A percentile compares a stretch with the other conserved stretches of the same genome.
These are phyloP conservation scores for Parasitella parasitica DNA, from an alignment of 371 early-diverging fungal species.

Conservation along the genomic window DNA sequence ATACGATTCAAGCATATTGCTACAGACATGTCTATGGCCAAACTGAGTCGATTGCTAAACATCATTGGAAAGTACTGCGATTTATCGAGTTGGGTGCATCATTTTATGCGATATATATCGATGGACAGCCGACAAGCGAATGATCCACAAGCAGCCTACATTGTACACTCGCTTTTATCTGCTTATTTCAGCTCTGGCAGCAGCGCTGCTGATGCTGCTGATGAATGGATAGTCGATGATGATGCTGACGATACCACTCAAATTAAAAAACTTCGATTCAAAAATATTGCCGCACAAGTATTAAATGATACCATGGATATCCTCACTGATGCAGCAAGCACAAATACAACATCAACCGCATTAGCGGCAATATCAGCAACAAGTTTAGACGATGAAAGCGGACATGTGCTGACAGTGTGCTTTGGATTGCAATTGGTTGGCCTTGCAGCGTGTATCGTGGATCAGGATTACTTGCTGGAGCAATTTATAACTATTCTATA, in stretches of 20 bases:
- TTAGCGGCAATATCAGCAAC: background rate
- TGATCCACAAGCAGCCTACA: slow-evolving; percentile 49
- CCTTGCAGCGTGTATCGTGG: slow-evolving; percentile 22
- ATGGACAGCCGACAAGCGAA: slow-evolving; percentile 14
- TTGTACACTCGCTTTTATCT: slow-evolving; percentile 47
- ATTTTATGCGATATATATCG: slow-evolving; percentile 44
- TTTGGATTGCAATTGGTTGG: slow-evolving; percentile 34
- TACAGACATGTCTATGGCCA: slow-evolving; percentile 30
- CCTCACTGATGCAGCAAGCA: slow-evolving; percentile 4
- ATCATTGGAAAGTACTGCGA: slow-evolving; percentile 49
- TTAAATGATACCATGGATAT: slow-evolving; percentile 23
- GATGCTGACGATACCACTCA: background rate
- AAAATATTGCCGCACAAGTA: slow-evolving; percentile 13
- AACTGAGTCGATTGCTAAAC: slow-evolving; percentile 41
- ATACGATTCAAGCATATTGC: slow-evolving; percentile 46
- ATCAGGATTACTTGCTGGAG: slow-evolving; percentile 20
- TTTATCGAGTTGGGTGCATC: slow-evolving; percentile 39
- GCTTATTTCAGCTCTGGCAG: slow-evolving; percentile 16
- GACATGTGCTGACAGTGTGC: slow-evolving; percentile 30
- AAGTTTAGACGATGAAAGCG: slow-evolving; percentile 21
- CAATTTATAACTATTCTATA: slow-evolving; percentile 59
- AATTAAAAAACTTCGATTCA: background rate
- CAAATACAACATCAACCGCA: slow-evolving; percentile 6
- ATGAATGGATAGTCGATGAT: slow-evolving; percentile 13
- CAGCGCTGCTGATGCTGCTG: background rate